A percentile compares a stretch with the other conserved stretches of the same genome.
Evolutionary conservation across 129 eudicot genomes (phyloP).

Genomic region (Tagetes erecta): DNA sequence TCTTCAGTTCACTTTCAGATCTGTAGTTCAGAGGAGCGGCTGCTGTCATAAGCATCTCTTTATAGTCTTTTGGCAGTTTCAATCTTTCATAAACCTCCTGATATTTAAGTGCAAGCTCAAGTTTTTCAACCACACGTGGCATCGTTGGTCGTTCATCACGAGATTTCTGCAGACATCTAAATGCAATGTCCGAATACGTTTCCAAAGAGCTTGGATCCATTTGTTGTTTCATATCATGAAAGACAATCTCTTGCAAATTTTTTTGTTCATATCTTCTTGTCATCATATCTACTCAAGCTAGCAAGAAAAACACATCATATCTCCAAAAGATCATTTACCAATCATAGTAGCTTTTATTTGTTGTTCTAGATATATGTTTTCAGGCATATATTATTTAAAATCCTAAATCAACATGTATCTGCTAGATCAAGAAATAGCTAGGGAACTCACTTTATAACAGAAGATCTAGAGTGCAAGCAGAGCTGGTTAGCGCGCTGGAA

Average conservation of each 20-base stretch:
- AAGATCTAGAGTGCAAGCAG: no score
- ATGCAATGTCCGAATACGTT: slow-evolving; percentile 5
- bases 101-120: background rate
- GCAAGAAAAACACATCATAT: no score
- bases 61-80: background rate
- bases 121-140: background rate
- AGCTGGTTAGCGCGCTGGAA: no score
- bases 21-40: background rate
- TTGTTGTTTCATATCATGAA: background rate
- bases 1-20: slow-evolving; percentile 5
- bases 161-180: slow-evolving; percentile 6
- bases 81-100: background rate
- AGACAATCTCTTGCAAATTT: slow-evolving; percentile 7
- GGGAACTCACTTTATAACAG: no score
- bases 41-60: background rate
- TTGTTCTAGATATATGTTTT: no score
- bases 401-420: no score
- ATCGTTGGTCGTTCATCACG: slow-evolving; percentile 9
- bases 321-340: no score
- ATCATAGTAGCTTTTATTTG: no score
- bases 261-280: background rate
- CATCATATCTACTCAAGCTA: background rate
- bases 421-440: no score
- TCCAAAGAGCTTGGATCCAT: background rate
- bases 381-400: no score